Percentiles rank a stretch among this genome's conserved stretches.
Evolutionary conservation across 73 alveolate species (phyloP).

Genomic region (Paramecium pentaurelia): DNA sequence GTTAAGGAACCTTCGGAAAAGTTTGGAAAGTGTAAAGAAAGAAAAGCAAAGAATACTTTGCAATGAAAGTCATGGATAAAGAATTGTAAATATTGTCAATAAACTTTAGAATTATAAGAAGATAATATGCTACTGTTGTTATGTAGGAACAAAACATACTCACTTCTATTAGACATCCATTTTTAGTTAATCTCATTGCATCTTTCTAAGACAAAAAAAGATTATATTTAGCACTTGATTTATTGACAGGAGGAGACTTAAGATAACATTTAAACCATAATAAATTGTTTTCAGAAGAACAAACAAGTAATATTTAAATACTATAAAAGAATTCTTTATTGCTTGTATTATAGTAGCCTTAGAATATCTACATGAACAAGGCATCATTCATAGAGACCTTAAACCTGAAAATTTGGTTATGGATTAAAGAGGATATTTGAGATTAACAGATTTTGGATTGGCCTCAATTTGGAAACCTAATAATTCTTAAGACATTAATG

Average conservation of each 20-base stretch:
- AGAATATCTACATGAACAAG: slow-evolving; percentile 88
- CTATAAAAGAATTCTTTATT: slow-evolving; percentile 69
- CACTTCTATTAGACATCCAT: background rate
- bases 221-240: slow-evolving; percentile 86
- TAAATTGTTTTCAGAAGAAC: slow-evolving; percentile 86
- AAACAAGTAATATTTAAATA: slow-evolving; percentile 58
- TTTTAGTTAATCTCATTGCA: slow-evolving; percentile 72
- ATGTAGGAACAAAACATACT: slow-evolving; percentile 5
- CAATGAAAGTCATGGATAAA: slow-evolving; percentile 82
- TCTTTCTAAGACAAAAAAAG: slow-evolving; percentile 92
- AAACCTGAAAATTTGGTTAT: slow-evolving; percentile 96
- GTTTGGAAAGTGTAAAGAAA: slow-evolving; percentile 85
- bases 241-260: slow-evolving; percentile 93
- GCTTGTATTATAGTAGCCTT: slow-evolving; percentile 89
- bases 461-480: slow-evolving; percentile 85
- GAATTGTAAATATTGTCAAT: background rate
- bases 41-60: slow-evolving; percentile 64
- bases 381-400: slow-evolving; percentile 92
- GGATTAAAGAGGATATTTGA: slow-evolving; percentile 83
- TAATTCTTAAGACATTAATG: slow-evolving; percentile 89
- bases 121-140: background rate
- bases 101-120: background rate
- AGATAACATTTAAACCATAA: slow-evolving; percentile 82
- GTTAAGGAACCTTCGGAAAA: slow-evolving; percentile 51
- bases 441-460: slow-evolving; percentile 95